Evolutionary conservation across 805 yeast genomes (phyloP), one percentile per base, ranked within the genome.

Genomic region (Starmerella lactis-condensi): DNA sequence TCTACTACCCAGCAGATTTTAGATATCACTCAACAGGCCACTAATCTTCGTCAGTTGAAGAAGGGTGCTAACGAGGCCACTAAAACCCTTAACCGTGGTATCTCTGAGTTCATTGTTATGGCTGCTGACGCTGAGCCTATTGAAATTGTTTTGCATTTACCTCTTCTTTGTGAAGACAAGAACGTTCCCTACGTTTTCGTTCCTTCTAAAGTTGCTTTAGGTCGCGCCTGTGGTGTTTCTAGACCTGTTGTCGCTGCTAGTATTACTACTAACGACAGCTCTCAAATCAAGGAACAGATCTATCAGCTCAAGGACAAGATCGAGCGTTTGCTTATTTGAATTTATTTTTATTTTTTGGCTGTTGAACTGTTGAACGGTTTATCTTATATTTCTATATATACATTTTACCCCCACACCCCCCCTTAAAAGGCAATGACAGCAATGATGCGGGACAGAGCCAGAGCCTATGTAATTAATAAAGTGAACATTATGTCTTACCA

Each of bases 21-120:
- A 56, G 96, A 89, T 53, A 83, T 89, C 57, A 89, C 79, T 51
- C 98, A 89, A 66, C 98, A 89, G 67, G 81, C 95, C 40, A 83
- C 92, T 52, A 82, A 77, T 65, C 71, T 89, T 58, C 82, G 96
- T 69, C 99, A 89, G 65, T 72, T 89, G 61, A 89, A 89, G 72
- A 89, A 89, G 63, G 99, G 99, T 63, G 98, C 99, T 48, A 89
- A 89, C 61, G 99, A 89, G 67, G 93, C 96, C 54, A 89, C 95
- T 64, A 85, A 85, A 71, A 85, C 95, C 51, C 71, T 85, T 64
- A 85, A 85, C 77, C 78, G 96, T 69, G 98, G 98, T 74, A 85
- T 85, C 54, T 78, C 95, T 51, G 98, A 85, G 66, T 85, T 85
- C 69, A 83, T 85, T 61, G 79, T 85, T 65, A 81, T 89, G 95